These are phyloP conservation scores for Limonium bicolor DNA, from an alignment of 148 eudicot species.

Conservation along the genomic window DNA sequence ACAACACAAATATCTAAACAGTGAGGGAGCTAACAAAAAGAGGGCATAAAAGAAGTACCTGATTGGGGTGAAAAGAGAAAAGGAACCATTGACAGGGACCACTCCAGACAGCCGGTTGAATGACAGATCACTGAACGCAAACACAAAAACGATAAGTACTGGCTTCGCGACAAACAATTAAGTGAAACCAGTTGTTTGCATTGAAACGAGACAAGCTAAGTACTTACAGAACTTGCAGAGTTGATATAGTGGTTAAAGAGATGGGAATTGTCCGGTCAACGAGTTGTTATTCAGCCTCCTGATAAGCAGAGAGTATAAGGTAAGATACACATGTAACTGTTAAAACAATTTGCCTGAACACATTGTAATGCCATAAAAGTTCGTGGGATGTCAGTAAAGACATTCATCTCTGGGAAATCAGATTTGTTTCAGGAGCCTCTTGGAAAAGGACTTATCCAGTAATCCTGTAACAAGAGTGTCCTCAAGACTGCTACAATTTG, in stretches of 20 bases:
- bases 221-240: conserved; percentile 22
- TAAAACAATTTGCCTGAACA: too few species aligned
- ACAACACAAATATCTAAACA: background rate
- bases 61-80: conserved; percentile 36
- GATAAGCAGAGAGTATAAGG: too few species aligned
- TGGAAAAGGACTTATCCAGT: too few species aligned
- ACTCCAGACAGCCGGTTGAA: conserved; percentile 28
- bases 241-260: conserved; percentile 12
- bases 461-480: too few species aligned
- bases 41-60: conserved; percentile 16
- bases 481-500: too few species aligned
- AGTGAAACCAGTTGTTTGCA: background rate
- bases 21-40: background rate
- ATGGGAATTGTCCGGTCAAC: too few species aligned
- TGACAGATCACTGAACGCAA: conserved; percentile 28
- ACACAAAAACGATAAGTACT: background rate
- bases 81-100: conserved; percentile 47
- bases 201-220: background rate
- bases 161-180: background rate
- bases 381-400: too few species aligned
- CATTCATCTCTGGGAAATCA: too few species aligned
- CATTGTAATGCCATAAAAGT: too few species aligned
- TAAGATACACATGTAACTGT: too few species aligned
- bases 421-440: too few species aligned
- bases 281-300: too few species aligned